Evolutionary conservation across 2,329 filamentous ascomycete species (phyloP).

Genomic region (Cytospora leucostoma): DNA sequence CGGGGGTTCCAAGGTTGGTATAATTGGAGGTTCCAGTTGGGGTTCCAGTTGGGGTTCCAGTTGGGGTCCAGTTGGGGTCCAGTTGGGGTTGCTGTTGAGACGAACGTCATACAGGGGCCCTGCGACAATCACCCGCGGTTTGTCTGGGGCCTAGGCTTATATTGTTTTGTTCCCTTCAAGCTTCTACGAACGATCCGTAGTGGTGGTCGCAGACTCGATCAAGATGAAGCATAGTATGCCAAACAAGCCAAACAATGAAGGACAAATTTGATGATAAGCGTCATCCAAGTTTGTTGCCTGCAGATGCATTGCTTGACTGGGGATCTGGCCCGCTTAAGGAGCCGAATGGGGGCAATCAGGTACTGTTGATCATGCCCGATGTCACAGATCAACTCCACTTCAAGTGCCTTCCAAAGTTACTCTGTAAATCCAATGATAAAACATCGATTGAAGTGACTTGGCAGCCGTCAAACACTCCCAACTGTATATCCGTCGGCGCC

Average conservation of each 20-base stretch:
- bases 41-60: conserved; percentile 7
- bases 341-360: neutral
- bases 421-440: no score
- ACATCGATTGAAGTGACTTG: neutral
- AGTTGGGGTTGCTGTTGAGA: conserved; percentile 3
- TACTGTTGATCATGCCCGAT: neutral
- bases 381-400: neutral
- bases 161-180: neutral
- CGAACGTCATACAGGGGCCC: neutral
- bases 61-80: conserved; percentile 17
- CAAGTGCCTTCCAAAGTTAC: no score
- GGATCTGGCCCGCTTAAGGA: neutral
- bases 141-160: neutral
- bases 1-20: no score
- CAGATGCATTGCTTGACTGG: neutral
- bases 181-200: neutral
- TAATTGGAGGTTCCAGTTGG: conserved; percentile 8
- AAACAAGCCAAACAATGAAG: neutral
- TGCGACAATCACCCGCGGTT: conserved; percentile 8
- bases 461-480: neutral
- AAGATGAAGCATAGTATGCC: neutral
- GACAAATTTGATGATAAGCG: neutral
- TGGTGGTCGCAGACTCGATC: neutral
- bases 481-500: neutral
- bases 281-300: neutral